A percentile compares a stretch with the other conserved stretches of the same genome.
These are phyloP conservation scores for Scutellaria barbata DNA, from an alignment of 257 asterid genomes.

Conservation along the genomic window DNA sequence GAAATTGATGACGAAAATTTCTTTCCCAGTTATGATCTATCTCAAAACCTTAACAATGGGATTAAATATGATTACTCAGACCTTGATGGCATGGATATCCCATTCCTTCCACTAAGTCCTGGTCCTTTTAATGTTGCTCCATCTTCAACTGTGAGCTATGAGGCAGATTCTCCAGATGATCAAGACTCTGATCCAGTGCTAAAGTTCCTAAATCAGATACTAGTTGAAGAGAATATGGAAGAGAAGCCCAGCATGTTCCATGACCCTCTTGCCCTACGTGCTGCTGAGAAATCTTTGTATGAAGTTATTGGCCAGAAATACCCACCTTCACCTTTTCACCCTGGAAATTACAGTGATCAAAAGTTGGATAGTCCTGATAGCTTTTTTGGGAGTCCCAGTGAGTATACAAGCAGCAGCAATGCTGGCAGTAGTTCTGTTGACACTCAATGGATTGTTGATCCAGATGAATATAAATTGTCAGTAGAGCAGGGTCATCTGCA, in stretches of 20 bases:
- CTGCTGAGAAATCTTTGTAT: conserved; percentile 83
- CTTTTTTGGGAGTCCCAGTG: conserved; percentile 56
- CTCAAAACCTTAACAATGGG: conserved; percentile 49
- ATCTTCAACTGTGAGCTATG: conserved; percentile 59
- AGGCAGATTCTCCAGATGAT: conserved; percentile 79
- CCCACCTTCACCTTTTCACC: conserved; percentile 59
- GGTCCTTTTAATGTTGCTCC: conserved; percentile 45
- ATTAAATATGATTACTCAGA: conserved; percentile 41
- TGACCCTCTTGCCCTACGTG: conserved; percentile 86
- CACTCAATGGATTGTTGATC: conserved; percentile 60
- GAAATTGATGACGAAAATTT: conserved; percentile 44
- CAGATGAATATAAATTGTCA: conserved; percentile 47
- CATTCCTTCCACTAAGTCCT: conserved; percentile 47
- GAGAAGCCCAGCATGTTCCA: conserved; percentile 93
- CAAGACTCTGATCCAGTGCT: conserved; percentile 84
- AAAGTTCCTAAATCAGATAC: conserved; percentile 82
- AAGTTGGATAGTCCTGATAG: conserved; percentile 71
- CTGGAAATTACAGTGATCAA: conserved; percentile 35
- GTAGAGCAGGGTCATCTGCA: conserved; percentile 43
- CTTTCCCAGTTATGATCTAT: conserved; percentile 50
- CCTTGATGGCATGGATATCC: conserved; percentile 51
- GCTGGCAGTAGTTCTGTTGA: conserved; percentile 51
- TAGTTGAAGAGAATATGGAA: conserved; percentile 82
- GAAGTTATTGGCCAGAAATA: conserved; percentile 75
- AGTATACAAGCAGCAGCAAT: conserved; percentile 53